Percentiles rank a stretch among this genome's conserved stretches.
These are phyloP conservation scores for Infundibulicybe gibba DNA, from an alignment of 768 basidiomycete species.

Conservation along the genomic window DNA sequence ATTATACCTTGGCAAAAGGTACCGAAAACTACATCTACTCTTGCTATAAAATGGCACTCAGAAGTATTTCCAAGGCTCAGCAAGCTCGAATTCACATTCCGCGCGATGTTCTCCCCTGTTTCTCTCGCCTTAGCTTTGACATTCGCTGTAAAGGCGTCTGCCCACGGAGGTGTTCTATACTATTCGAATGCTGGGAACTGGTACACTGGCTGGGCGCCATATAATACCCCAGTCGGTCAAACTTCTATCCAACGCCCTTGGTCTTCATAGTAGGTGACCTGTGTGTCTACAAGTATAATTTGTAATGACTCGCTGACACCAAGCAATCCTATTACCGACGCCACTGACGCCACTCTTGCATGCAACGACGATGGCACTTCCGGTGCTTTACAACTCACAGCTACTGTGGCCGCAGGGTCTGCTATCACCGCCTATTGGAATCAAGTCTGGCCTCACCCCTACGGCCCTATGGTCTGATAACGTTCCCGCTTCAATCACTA, in stretches of 20 bases:
- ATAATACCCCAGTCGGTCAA: constrained; percentile 38
- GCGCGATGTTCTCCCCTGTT: no score
- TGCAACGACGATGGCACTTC: constrained; percentile 44
- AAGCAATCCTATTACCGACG: constrained; percentile 38
- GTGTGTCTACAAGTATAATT: neutral
- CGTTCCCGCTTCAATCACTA: neutral
- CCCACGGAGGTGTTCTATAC: constrained; percentile 42
- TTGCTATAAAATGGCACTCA: no score
- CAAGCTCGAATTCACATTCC: no score
- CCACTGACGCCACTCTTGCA: constrained; percentile 33
- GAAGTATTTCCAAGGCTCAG: no score
- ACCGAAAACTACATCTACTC: no score
- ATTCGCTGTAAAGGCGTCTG: constrained; percentile 9
- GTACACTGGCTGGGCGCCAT: constrained; percentile 40
- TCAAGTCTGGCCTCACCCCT: constrained; percentile 38
- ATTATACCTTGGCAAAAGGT: no score
- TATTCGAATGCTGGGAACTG: constrained; percentile 33
- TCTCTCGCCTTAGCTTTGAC: no score
- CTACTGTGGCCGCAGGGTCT: constrained; percentile 37
- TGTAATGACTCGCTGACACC: neutral
- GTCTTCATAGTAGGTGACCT: constrained; percentile 33
- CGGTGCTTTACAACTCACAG: constrained; percentile 37
- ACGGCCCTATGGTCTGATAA: constrained; percentile 38
- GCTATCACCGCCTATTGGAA: constrained; percentile 44
- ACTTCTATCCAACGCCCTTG: constrained; percentile 40